phyloP scores from a whole-genome alignment of 2,329 filamentous ascomycete genomes.

The Colletotrichum sp. region DNA sequence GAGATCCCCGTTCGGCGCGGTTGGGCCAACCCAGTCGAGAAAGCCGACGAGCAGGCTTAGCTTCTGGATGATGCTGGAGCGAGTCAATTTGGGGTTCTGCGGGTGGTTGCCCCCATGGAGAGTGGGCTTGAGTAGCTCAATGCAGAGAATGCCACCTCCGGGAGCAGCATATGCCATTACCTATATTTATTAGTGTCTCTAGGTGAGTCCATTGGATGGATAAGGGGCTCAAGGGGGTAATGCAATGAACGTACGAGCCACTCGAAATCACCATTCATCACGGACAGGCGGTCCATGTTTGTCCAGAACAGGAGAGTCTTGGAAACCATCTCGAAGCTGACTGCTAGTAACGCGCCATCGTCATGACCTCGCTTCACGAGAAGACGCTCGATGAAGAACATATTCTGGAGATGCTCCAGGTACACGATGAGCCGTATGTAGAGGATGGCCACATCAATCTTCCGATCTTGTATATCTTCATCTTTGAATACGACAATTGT shows the following conservation, averaged over 20 bases:
- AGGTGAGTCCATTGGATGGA: not conserved
- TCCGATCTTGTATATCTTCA: slow-evolving; percentile 37
- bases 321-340: slow-evolving; percentile 52
- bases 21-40: slow-evolving; percentile 53
- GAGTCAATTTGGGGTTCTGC: slow-evolving; percentile 38
- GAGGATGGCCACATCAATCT: slow-evolving; percentile 31
- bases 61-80: slow-evolving; percentile 55
- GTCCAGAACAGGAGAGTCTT: slow-evolving; percentile 53
- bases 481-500: slow-evolving; percentile 41
- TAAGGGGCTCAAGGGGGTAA: no score
- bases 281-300: slow-evolving; percentile 48
- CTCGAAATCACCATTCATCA: slow-evolving; percentile 48
- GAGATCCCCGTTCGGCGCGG: slow-evolving; percentile 52
- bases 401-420: slow-evolving; percentile 58
- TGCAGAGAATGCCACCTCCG: slow-evolving; percentile 52
- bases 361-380: slow-evolving; percentile 48
- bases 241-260: slow-evolving; percentile 44
- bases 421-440: slow-evolving; percentile 51
- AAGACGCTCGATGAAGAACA: slow-evolving; percentile 63
- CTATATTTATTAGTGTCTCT: slow-evolving; percentile 24
- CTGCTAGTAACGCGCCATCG: slow-evolving; percentile 42
- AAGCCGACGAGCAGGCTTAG: slow-evolving; percentile 55
- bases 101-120: slow-evolving; percentile 31
- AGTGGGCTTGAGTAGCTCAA: slow-evolving; percentile 50
- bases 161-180: slow-evolving; percentile 56